Evolutionary conservation across 179 eudicot species (phyloP).

Genomic region (Camellia oleifera): DNA sequence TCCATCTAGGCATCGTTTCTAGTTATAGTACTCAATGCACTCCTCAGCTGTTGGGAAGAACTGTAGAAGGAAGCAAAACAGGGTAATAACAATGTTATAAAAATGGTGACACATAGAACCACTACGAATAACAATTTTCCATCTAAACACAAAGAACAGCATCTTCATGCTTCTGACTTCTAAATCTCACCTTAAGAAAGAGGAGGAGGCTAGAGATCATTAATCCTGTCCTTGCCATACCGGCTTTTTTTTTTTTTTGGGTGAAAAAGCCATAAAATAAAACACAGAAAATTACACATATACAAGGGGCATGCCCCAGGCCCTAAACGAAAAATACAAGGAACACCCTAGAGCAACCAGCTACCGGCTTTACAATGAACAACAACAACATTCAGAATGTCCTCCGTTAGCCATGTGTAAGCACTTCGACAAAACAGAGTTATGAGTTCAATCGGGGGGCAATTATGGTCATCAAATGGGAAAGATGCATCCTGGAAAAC

Average conservation of each 20-base stretch:
- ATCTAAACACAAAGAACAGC: neutral
- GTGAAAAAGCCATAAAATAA: too few relatives aligned
- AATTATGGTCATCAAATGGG: constrained; percentile 96
- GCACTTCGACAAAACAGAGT: constrained; percentile 88
- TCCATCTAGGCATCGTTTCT: constrained; percentile 85
- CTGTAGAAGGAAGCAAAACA: constrained; percentile 39
- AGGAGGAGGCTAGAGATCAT: constrained; percentile 93
- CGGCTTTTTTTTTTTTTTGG: too few relatives aligned
- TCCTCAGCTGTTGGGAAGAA: constrained; percentile 94
- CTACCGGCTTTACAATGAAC: constrained; percentile 98
- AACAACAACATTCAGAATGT: constrained; percentile 85
- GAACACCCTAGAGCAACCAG: too few relatives aligned
- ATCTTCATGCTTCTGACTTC: neutral
- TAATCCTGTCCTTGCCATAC: constrained; percentile 93
- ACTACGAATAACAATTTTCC: neutral
- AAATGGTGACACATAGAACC: neutral
- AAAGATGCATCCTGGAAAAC: constrained; percentile 78
- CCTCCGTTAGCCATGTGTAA: constrained; percentile 88
- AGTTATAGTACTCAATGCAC: constrained; percentile 86
- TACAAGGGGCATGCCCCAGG: too few relatives aligned
- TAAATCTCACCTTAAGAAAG: constrained; percentile 63
- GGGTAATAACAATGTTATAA: neutral
- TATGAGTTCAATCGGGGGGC: constrained; percentile 87
- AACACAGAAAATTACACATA: too few relatives aligned
- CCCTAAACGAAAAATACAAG: too few relatives aligned